Base-by-base conservation (phyloP, 1,284 basidiomycete species). In the Cryptococcus wingfieldii region DNA sequence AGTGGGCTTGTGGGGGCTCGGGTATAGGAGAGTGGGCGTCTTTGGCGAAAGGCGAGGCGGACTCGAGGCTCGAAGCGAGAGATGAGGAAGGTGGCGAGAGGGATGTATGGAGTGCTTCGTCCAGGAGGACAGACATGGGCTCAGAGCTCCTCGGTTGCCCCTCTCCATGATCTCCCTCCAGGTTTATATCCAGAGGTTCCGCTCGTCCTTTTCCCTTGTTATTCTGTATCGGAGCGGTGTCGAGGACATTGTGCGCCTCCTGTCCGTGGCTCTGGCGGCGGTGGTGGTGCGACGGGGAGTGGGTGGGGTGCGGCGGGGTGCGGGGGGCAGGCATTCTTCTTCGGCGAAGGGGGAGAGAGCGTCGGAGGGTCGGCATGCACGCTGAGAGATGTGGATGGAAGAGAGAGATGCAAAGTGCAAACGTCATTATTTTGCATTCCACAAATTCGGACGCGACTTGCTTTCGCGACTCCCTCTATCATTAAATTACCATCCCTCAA, bases 21-120 rank as follows among this genome's bases (percentile, higher is more conserved):
- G 65, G 48, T 52, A 70, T 69, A n/a, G 62, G 59, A 2, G 60
- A 58, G 10, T 50, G 38, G 14, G 14, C 31, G 18, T 41, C 51
- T 14, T 48, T 45, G 39, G 49, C 58, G 27, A 54, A 58, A 1
- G 53, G 42, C 31, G 31, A 34, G 31, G 31, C 6, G 5, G 64
- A 62, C 18, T 65, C 66, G 23, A 63, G 53, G 19, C 60, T 64
- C 9, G 60, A 54, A 5, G 59, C 51, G 41, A 54, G 50, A 4
- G 57, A 54, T 43, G 31, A 34, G 31, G 31, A 34, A 34, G 53
- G 45, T 34, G 51, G 56, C 2, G 62, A 57, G n/a, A 73, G 50
- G 1, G 64, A 62, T 1, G 69, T 70, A 18, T 56, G 41, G 7
- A 72, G 55, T 7, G 72, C 70, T 44, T 74, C 72, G 53, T 66